Percentiles rank a stretch among this genome's conserved stretches.
Evolutionary conservation across 2,329 filamentous ascomycete species (phyloP).

Genomic region (Ophiostoma novo-ulmi): DNA sequence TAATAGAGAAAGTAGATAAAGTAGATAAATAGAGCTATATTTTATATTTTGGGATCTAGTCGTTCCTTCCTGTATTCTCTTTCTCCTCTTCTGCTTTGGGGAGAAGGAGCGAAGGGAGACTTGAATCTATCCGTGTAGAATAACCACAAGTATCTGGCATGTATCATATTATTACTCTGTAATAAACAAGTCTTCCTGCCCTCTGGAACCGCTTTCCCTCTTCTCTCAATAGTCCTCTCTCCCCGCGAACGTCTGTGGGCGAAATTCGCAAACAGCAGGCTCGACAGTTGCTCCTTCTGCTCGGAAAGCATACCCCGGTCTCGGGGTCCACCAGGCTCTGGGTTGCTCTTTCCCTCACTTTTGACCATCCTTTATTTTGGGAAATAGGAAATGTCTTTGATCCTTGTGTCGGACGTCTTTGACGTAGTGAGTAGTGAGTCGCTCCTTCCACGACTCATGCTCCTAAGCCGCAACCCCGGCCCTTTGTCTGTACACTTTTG

Average conservation of each 20-base stretch:
- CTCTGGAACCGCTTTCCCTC: not conserved
- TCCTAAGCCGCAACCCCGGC: not conserved
- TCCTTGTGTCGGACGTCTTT: not conserved
- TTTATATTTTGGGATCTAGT: not conserved
- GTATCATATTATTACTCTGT: too few species aligned
- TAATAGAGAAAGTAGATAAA: not conserved
- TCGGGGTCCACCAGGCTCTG: slow-evolving; percentile 7
- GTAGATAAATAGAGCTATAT: not conserved
- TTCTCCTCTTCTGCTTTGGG: not conserved
- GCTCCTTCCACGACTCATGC: not conserved
- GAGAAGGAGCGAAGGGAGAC: slow-evolving; percentile 5
- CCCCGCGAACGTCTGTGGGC: not conserved
- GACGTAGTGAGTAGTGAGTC: not conserved
- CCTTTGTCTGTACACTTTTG: not conserved
- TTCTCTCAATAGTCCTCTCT: not conserved
- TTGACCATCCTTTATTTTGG: too few species aligned
- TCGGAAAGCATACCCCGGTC: not conserved
- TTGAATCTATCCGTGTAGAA: not conserved
- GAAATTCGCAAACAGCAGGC: not conserved
- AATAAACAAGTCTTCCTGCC: not conserved
- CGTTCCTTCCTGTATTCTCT: not conserved
- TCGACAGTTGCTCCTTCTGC: not conserved
- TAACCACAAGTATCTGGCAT: not conserved
- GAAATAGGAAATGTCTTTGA: not conserved
- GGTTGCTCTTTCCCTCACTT: not conserved